phyloP scores from a whole-genome alignment of 257 asterid species.

The Cordia subcordata region DNA sequence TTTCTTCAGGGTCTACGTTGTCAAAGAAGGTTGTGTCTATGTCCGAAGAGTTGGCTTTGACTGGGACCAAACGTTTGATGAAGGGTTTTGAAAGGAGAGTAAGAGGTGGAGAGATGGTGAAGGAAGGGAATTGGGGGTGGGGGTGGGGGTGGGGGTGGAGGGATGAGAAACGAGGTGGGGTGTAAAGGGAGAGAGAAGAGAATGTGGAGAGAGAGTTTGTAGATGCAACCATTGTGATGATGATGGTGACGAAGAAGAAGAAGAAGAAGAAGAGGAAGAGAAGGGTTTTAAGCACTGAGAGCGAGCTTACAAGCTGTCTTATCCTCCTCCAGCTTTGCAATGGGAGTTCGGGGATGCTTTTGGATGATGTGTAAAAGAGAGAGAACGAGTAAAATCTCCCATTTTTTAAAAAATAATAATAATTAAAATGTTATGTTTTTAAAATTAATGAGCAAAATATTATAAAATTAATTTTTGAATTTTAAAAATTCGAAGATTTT shows the following conservation, averaged over 20 bases:
- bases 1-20: constrained; percentile 43
- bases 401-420: too few species aligned
- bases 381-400: too few species aligned
- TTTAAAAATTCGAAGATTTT: too few species aligned
- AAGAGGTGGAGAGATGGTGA: constrained; percentile 15
- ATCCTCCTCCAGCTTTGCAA: not conserved
- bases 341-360: too few species aligned
- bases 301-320: constrained; percentile 6
- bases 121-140: constrained; percentile 14
- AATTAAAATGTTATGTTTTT: too few species aligned
- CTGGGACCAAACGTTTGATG: constrained; percentile 17
- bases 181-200: constrained; percentile 42
- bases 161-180: constrained; percentile 13
- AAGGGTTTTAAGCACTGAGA: too few species aligned
- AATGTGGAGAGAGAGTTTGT: constrained; percentile 46
- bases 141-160: constrained; percentile 21
- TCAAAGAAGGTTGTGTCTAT: constrained; percentile 41
- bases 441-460: too few species aligned
- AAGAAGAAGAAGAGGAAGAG: not conserved
- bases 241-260: constrained; percentile 3
- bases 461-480: too few species aligned
- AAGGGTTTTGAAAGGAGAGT: constrained; percentile 23
- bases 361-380: too few species aligned
- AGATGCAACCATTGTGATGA: constrained; percentile 18
- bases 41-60: constrained; percentile 32